Base-by-base conservation (phyloP, 2,329 filamentous ascomycete species). In the Lachnellula hyalina region DNA sequence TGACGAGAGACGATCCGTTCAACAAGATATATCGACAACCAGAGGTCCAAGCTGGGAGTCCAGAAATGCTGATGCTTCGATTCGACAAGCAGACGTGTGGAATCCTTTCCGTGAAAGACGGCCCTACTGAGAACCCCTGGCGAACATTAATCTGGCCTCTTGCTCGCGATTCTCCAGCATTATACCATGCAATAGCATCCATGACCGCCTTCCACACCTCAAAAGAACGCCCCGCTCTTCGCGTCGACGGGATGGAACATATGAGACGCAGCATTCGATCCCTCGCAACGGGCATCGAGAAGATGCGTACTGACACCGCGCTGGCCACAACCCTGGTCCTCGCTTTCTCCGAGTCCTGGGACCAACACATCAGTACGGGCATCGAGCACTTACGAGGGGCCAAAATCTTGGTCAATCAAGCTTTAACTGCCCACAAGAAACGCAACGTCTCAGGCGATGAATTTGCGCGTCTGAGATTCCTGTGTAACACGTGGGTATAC, bases 401-500 rank as follows among this genome's bases (percentile, higher is more conserved):
- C 8, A 84, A 82, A 63, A 76, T 81, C 15, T 69, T 89, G 51
- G 79, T 89, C 52, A 78, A 81, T 50, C 79, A 81, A 63, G 81
- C 83, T 4, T 69, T 87, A 23, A 69, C 60, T 4, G 72, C 53
- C 70, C 76, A 62, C 75, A 79, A 65, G 69, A 71, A 59, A 67
- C 67, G 34, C 62, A 74, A 41, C 63, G 72, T 74, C 34, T 65
- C 64, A n/a, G 77, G 75, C 4, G 68, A 75, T 23, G 78, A 82
- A 45, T 67, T 81, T 12, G 72, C 75, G 40, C 73, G 83, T 7
- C 71, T 89, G 23, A 81, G 81, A 53, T 89, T 89, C 62, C 73
- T 89, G 17, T 86, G 83, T 70, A 88, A 87, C 64, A 83, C 88
- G 3, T 89, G 84, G 82, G 77, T 88, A 7, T 89, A 89, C 63